Conservation (phyloP, 768 basidiomycete genomes). For the Rhizopogon vinicolor region DNA sequence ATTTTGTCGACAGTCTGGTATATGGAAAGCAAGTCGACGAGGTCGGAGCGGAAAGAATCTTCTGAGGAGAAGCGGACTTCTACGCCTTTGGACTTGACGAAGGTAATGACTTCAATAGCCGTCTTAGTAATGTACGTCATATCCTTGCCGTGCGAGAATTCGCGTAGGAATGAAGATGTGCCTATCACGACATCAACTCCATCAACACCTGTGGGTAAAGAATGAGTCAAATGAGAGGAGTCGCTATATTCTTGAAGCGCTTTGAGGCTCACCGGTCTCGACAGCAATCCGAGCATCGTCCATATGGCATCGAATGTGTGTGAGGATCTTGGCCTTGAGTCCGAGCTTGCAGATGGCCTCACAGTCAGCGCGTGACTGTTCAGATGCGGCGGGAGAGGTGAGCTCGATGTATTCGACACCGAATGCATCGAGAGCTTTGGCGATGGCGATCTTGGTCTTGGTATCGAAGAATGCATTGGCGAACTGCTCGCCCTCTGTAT, state of each 20-base stretch:
- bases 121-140: conserved; percentile 99
- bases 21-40: conserved; percentile 96
- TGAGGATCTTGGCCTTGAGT: conserved; percentile 93
- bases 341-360: conserved; percentile 99
- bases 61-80: conserved; percentile 99
- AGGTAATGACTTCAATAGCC: conserved; percentile 97
- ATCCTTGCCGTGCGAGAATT: conserved; percentile 99
- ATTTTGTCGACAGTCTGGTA: conserved; percentile 99
- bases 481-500: conserved; percentile 94
- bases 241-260: background rate
- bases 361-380: conserved; percentile 91
- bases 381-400: conserved; percentile 95
- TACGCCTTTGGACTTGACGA: conserved; percentile 99
- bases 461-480: conserved; percentile 99
- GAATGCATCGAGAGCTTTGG: conserved; percentile 95
- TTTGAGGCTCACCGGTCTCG: conserved; percentile 71
- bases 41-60: conserved; percentile 99
- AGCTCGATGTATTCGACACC: conserved; percentile 99
- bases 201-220: conserved; percentile 69
- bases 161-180: conserved; percentile 97
- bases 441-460: conserved; percentile 99
- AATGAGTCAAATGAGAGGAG: background rate
- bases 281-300: conserved; percentile 98
- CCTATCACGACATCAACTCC: conserved; percentile 99
- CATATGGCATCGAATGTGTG: conserved; percentile 99